A percentile compares a stretch with the other conserved stretches of the same genome.
Conservation (phyloP, 2,329 filamentous ascomycete species). For the Ophiostoma tasmaniense region DNA sequence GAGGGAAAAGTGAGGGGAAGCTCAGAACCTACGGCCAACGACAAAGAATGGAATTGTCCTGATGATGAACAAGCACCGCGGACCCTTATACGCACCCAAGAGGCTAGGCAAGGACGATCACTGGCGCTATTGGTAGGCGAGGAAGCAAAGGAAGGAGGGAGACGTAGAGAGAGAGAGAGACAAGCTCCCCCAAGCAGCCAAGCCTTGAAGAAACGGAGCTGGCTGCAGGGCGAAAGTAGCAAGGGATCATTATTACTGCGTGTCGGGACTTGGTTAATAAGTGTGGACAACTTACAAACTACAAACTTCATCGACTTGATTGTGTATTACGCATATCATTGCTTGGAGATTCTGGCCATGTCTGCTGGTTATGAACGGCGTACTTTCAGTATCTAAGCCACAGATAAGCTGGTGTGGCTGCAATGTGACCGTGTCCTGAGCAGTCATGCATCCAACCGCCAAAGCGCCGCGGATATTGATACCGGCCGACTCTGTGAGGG, state of each 20-base stretch:
- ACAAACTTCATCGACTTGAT: too few species aligned
- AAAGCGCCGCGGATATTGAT: conserved; percentile 6
- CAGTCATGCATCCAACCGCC: not conserved
- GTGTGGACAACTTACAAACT: too few species aligned
- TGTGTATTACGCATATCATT: too few species aligned
- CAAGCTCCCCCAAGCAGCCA: not conserved
- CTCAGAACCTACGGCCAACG: not conserved
- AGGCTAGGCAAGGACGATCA: not conserved
- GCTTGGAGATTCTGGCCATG: too few species aligned
- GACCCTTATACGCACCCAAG: not conserved
- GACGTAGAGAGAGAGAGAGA: not conserved
- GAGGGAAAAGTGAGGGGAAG: not conserved
- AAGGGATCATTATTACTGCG: not conserved
- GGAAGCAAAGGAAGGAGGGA: not conserved
- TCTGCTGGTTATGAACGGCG: too few species aligned
- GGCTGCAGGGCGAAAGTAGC: not conserved
- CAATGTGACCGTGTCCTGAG: not conserved
- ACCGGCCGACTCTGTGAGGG: not conserved
- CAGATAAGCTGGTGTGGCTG: not conserved
- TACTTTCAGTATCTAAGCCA: too few species aligned
- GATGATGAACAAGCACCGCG: not conserved
- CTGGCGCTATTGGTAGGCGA: not conserved
- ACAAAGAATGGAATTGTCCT: not conserved
- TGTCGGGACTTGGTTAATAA: not conserved
- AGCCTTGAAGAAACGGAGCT: not conserved